Base-by-base conservation (phyloP, 2,329 filamentous ascomycete species). In the Leptographium flavum region DNA sequence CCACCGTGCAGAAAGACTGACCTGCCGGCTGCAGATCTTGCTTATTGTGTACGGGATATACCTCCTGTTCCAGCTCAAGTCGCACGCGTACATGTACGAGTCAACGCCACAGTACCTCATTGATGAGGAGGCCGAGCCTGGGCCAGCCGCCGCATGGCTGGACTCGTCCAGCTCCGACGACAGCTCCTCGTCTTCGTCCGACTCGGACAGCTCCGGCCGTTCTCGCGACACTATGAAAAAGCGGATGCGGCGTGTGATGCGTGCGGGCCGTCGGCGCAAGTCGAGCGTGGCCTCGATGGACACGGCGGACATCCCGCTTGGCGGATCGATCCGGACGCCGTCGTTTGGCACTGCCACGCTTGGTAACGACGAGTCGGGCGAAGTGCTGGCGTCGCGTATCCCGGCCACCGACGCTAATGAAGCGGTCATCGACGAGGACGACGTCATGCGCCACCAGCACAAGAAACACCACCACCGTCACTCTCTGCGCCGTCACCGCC, bases 81-180 rank as follows among this genome's bases (percentile, higher is more conserved):
- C 87, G 1, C 87, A 94, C 58, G 75, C 85, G 9, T 94, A 93
- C 64, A 79, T 94, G 68, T 94, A 94, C 55, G 83, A 87, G 61
- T 92, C 87, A 53, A 94, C 85, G 5, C 88, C 88, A 10, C 87
- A 94, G 63, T 81, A 88, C 54, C 83, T 93, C 49, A 92, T 95
- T 51, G 88, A 95, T 54, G 87, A 92, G 55, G 88, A 94, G 59
- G 81, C 86, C 0, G 82, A 86, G 39, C 88, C 88, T 21, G 88
- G 88, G 51, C 81, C 92, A 1, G 73, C 88, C 13, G 83, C 83
- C 17, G 83, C 83, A 28, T 85, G 90, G 63, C 73, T 94, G 56
- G 83, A 92, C 51, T 78, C 79, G 0, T 84, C 81, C 3, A 52
- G 50, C 39, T 52, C 50, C 2, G 50, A 52, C n/a, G 47, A 50